Base-by-base conservation (phyloP, 495 filamentous ascomycete species). In the Annulohypoxylon maeteangense region DNA sequence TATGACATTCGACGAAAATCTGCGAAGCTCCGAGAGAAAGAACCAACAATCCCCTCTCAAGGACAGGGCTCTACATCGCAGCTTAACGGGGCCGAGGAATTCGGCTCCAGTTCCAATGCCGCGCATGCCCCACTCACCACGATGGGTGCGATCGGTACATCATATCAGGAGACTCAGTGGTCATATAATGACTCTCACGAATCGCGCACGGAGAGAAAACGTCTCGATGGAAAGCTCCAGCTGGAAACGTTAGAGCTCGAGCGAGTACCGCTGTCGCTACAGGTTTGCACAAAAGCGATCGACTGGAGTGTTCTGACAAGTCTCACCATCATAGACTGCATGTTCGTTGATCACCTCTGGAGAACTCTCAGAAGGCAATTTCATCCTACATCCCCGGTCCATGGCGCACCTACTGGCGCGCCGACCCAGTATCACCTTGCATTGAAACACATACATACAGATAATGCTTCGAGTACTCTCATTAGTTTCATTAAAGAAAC, bases 401-500 rank as follows among this genome's bases (percentile, higher is more conserved):
- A 76, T 50, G 62, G 73, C 54, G 55, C 78, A 20, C 67, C 72
- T 32, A 58, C 75, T 54, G 75, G 75, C 44, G 61, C 75, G 0
- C 61, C 82, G 4, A 63, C 78, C 4, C 88, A 93, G 32, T 97
- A 93, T 73, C 83, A 85, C 31, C 80, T 98, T 5, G 89, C 87
- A 0, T 80, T 98, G 48, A 95, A 91, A 77, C 87, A 91, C 67
- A 85, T 98, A 11, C 92, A 96, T 67, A 96, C 92, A 0, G 92
- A 97, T 75, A 82, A 82, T 10, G 91, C 94, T n/a, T 93, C 93
- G 0, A 80, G 87, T 18, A 85, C 89, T 22, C 79, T 98, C n/a
- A 88, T 97, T 42, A 82, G 85, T 7, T 97, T 97, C 73, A 86
- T 97, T 56, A 93, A 91, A 63, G 92, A 97, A 67, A 90, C 93